Base-by-base conservation (phyloP, 345 rosid genomes). In the Populus tremula region DNA sequence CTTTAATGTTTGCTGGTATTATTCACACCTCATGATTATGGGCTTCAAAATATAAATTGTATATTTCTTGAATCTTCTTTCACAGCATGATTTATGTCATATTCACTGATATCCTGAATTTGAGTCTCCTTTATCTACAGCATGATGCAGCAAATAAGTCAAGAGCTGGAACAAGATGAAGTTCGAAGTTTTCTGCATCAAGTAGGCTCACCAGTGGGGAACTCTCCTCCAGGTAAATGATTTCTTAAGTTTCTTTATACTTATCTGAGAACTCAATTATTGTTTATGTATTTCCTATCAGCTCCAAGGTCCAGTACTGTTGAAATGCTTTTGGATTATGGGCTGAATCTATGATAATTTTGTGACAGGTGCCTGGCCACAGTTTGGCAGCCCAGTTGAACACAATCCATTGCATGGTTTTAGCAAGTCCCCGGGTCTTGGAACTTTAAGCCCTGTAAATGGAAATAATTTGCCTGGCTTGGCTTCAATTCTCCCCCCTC, bases 151-250 rank as follows among this genome's bases (percentile, higher is more conserved):
- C 94, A 91, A 80, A 50, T 88, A 68, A 87, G 82, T 83, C 93
- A 82, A 76, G 95, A 91, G 54, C 67, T 85, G 81, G 95, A 91
- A 54, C 90, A 86, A 79, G 95, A 89, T 70, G 95, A 91, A 80
- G 80, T 83, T 38, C 79, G 83, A 66, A 78, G 79, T 80, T 88
- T 88, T 62, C 83, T 79, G 29, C 89, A 79, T 69, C 91, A 82
- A 45, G 76, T 66, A 33, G 91, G 87, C 78, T 89, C 95, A 13
- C 90, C 95, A 41, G 73, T 87, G 69, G 77, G 84, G 10, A 87
- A 82, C 78, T 91, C 91, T 78, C 90, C 93, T 7, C 86, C 86
- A 6, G 84, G 95, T 86, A 50, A 33, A 78, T 73, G 8, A 21
- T 43, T 20, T 23, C 8, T 1, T 6, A 13, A 49, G 61, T 14